A percentile compares a stretch with the other conserved stretches of the same genome.
Evolutionary conservation across 2,329 filamentous ascomycete genomes (phyloP).

Genomic region (Neoscytalidium dimidiatum): DNA sequence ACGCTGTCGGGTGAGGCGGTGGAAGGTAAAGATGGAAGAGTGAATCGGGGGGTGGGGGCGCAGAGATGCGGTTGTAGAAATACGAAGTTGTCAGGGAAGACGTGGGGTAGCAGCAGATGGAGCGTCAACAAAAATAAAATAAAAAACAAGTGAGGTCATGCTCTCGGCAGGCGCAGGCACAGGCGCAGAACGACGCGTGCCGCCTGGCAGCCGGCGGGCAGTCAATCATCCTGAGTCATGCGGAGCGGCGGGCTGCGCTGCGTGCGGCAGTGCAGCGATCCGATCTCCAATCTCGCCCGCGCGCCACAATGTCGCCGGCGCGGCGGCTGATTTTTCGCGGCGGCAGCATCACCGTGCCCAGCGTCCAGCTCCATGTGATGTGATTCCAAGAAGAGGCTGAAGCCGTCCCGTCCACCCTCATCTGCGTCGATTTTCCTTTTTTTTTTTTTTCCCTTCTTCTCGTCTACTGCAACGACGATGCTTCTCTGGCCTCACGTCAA

Average conservation of each 20-base stretch:
- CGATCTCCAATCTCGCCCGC: slow-evolving; percentile 1
- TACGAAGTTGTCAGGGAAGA: neutral
- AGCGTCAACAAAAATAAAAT: too few relatives aligned
- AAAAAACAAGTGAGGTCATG: neutral
- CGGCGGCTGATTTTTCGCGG: neutral
- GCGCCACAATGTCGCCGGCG: neutral
- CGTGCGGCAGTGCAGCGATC: too few relatives aligned
- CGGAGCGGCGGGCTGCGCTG: neutral
- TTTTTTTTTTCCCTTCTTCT: neutral
- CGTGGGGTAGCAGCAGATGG: neutral
- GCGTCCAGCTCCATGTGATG: neutral
- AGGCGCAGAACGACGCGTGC: neutral
- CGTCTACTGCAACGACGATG: neutral
- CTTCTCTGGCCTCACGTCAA: neutral
- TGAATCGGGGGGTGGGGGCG: neutral
- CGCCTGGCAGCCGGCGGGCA: too few relatives aligned
- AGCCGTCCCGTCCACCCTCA: neutral
- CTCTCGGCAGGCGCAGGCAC: too few relatives aligned
- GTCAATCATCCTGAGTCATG: neutral
- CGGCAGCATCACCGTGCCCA: neutral
- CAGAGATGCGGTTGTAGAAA: neutral
- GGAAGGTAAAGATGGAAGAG: neutral
- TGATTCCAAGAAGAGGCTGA: neutral
- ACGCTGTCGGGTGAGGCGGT: neutral
- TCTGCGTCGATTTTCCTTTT: neutral